Percentiles rank a stretch among this genome's conserved stretches.
These are phyloP conservation scores for Metschnikowia gruessii DNA, from an alignment of 805 yeast species.

Conservation along the genomic window DNA sequence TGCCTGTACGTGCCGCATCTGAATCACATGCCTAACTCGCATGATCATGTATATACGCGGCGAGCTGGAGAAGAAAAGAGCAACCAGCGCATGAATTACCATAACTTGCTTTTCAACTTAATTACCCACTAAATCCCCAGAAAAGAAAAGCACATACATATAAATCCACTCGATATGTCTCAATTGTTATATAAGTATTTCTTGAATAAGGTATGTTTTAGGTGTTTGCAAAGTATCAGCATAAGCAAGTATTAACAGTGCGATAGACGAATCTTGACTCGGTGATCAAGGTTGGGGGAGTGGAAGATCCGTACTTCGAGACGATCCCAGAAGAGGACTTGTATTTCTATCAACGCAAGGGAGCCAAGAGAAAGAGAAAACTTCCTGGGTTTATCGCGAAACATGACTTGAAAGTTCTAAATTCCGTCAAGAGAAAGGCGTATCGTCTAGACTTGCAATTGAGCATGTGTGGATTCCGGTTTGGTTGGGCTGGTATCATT, in stretches of 20 bases:
- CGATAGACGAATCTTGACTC: slow-evolving; percentile 28
- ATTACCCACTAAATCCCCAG: no score
- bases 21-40: not conserved
- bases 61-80: not conserved
- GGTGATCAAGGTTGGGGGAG: slow-evolving; percentile 29
- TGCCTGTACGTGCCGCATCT: slow-evolving; percentile 4
- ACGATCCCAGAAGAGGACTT: slow-evolving; percentile 39
- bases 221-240: not conserved
- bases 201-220: slow-evolving; percentile 35
- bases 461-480: slow-evolving; percentile 37
- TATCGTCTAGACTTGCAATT: slow-evolving; percentile 40
- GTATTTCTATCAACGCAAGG: slow-evolving; percentile 41
- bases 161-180: slow-evolving; percentile 24
- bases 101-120: no score
- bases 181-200: slow-evolving; percentile 33
- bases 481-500: slow-evolving; percentile 44
- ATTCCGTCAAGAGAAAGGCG: slow-evolving; percentile 37
- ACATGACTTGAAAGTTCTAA: slow-evolving; percentile 33
- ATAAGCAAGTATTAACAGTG: slow-evolving; percentile 1
- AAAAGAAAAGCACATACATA: no score
- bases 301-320: slow-evolving; percentile 41
- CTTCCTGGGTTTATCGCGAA: slow-evolving; percentile 36
- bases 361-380: slow-evolving; percentile 39
- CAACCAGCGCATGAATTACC: not conserved
- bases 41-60: slow-evolving; percentile 3